These are phyloP conservation scores for Komagataea norvegica DNA, from an alignment of 1,139 yeast species.

Conservation along the genomic window DNA sequence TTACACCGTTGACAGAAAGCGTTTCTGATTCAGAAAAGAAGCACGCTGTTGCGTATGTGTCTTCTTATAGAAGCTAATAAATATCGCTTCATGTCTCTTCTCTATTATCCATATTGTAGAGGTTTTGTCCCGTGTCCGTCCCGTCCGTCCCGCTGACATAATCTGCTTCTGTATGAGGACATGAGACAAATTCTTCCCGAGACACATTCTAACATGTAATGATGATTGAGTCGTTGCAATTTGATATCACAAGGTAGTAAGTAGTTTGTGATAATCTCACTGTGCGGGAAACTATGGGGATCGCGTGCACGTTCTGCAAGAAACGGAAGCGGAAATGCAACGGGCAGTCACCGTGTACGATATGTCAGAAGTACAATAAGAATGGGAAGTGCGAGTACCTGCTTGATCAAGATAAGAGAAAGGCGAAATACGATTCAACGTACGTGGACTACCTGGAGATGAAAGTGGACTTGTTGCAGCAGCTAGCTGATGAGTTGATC, in stretches of 20 bases:
- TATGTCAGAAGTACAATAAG: constrained; percentile 18
- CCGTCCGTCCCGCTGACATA: too few species aligned
- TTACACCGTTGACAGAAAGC: neutral
- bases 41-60: constrained; percentile 5
- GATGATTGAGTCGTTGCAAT: too few species aligned
- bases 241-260: too few species aligned
- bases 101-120: too few species aligned
- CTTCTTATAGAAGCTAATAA: too few species aligned
- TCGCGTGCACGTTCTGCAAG: constrained; percentile 15
- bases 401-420: constrained; percentile 19
- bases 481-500: constrained; percentile 17
- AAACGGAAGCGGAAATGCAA: constrained; percentile 14
- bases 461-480: constrained; percentile 19
- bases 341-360: constrained; percentile 10
- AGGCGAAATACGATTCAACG: constrained; percentile 22
- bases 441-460: constrained; percentile 21
- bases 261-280: too few species aligned
- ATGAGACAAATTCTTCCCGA: too few species aligned
- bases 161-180: too few species aligned
- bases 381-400: constrained; percentile 17
- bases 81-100: too few species aligned
- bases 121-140: too few species aligned
- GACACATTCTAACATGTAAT: too few species aligned
- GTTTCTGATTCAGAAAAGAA: neutral
- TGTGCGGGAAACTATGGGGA: constrained; percentile 8